phyloP scores from a whole-genome alignment of 2,329 filamentous ascomycete species.

The Metarhizium robertsii region DNA sequence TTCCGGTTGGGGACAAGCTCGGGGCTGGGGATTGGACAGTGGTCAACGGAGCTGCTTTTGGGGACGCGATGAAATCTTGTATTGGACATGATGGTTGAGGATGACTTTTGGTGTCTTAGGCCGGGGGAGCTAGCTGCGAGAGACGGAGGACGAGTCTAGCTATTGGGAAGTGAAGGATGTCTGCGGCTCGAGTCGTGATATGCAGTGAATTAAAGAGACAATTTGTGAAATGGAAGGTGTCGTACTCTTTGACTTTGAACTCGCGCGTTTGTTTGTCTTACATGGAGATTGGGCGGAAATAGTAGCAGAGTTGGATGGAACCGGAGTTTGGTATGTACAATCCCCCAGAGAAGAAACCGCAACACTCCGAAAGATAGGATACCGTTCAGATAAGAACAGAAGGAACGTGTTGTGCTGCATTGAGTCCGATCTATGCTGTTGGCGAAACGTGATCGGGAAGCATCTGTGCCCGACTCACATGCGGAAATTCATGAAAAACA shows the following conservation, averaged over 20 bases:
- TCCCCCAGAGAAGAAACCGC: too few relatives aligned
- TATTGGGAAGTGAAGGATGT: background rate
- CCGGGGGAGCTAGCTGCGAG: background rate
- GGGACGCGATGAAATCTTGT: background rate
- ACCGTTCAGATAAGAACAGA: too few relatives aligned
- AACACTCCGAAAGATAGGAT: too few relatives aligned
- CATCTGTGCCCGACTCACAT: too few relatives aligned
- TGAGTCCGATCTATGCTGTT: too few relatives aligned
- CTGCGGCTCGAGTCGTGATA: background rate
- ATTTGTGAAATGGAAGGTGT: background rate
- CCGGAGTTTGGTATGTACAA: too few relatives aligned
- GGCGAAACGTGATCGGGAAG: too few relatives aligned
- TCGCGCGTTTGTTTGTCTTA: background rate
- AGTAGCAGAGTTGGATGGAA: background rate
- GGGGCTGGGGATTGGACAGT: background rate
- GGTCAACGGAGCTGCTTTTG: background rate
- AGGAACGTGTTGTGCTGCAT: too few relatives aligned
- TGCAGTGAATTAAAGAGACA: background rate
- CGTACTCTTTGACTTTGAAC: background rate
- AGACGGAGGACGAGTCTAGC: background rate
- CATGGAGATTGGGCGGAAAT: background rate
- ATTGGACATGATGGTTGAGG: background rate
- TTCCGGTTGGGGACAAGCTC: conserved; percentile 3
- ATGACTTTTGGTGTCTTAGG: background rate
- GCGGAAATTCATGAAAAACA: too few relatives aligned